Conservation (phyloP, 768 basidiomycete species). For the Mycena venus region DNA sequence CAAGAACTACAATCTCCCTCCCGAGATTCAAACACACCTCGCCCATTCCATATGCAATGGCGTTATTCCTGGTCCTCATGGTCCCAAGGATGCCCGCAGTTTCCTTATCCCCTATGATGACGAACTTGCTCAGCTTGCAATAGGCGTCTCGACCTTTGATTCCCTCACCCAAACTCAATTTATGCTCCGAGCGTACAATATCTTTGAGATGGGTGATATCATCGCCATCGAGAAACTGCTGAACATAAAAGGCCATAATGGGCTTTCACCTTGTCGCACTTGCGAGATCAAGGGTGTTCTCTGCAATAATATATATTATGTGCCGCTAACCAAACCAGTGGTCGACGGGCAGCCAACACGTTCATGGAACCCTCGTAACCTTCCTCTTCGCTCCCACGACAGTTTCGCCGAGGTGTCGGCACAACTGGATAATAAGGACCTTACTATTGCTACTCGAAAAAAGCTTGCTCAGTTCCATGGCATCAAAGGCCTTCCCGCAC, state of each 20-base stretch:
- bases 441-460: not conserved
- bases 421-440: not conserved
- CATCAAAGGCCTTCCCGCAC: constrained; percentile 40
- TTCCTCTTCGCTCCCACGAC: constrained; percentile 39
- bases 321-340: constrained; percentile 34
- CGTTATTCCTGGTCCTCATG: constrained; percentile 50
- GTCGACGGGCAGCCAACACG: not conserved
- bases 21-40: constrained; percentile 41
- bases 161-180: not conserved
- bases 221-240: constrained; percentile 45
- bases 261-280: constrained; percentile 44
- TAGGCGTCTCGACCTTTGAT: not conserved
- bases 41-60: constrained; percentile 44
- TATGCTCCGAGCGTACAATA: constrained; percentile 38
- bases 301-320: constrained; percentile 38
- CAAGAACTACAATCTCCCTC: constrained; percentile 56
- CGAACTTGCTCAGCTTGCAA: not conserved
- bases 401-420: constrained; percentile 13
- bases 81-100: constrained; percentile 37
- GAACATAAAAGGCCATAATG: constrained; percentile 54
- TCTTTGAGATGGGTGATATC: constrained; percentile 48
- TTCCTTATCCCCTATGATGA: not conserved
- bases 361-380: constrained; percentile 23
- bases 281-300: constrained; percentile 49
- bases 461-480: too few species aligned